Conservation (phyloP, 225 moss, liverwort and hornwort genomes). For the Pleurozium schreberi region DNA sequence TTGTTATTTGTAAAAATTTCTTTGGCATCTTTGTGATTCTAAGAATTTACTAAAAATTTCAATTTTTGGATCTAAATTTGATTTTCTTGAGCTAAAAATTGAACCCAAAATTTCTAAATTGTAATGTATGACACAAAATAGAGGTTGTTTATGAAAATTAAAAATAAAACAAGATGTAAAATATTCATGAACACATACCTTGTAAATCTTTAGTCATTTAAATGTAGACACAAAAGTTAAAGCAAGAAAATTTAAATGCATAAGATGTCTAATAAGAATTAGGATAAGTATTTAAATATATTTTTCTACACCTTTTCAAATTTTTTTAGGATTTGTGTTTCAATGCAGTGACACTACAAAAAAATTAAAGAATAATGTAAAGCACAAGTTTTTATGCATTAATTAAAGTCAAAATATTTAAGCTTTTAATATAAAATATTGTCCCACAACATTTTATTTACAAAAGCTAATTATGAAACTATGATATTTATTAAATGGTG, state of each 20-base stretch:
- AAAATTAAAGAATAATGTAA: not conserved
- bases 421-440: not conserved
- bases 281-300: not conserved
- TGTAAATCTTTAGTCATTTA: no score
- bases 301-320: no score
- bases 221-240: no score
- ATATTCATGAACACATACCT: fast-evolving
- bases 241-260: not conserved
- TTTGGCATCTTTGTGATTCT: not conserved
- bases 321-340: not conserved
- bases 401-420: no score
- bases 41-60: fast-evolving
- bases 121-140: not conserved
- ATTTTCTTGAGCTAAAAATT: not conserved
- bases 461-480: not conserved
- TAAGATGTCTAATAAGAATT: no score
- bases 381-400: not conserved
- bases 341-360: not conserved
- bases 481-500: no score
- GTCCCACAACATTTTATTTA: not conserved
- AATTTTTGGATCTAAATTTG: not conserved
- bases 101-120: not conserved
- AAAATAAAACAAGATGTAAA: not conserved
- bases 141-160: fast-evolving
- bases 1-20: not conserved